Evolutionary conservation across 2,329 filamentous ascomycete species (phyloP).

Genomic region (Lizonia empirigonia): DNA sequence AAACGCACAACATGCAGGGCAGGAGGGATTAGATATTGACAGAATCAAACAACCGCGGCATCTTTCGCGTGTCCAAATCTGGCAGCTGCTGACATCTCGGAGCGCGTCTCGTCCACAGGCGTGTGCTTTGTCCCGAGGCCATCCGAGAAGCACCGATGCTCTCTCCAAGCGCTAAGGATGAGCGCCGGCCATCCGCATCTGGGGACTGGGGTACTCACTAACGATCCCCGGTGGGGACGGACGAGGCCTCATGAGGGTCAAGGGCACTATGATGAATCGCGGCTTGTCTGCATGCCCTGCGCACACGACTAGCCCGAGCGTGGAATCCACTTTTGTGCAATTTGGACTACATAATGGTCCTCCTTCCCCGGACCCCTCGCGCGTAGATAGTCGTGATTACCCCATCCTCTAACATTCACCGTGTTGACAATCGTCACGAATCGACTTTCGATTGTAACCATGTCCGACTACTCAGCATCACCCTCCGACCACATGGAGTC

Average conservation of each 20-base stretch:
- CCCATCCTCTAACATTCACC: slow-evolving; percentile 19
- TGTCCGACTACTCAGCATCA: slow-evolving; percentile 48
- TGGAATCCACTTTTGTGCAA: slow-evolving; percentile 43
- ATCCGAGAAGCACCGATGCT: slow-evolving; percentile 42
- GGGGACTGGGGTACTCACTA: slow-evolving; percentile 47
- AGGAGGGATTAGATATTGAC: slow-evolving; percentile 20
- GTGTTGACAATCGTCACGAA: slow-evolving; percentile 21
- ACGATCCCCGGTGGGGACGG: slow-evolving; percentile 42
- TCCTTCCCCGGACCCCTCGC: slow-evolving; percentile 34
- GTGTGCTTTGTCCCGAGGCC: slow-evolving; percentile 38
- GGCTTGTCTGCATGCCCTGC: slow-evolving; percentile 36
- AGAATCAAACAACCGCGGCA: slow-evolving; percentile 27
- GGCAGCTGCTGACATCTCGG: slow-evolving; percentile 35
- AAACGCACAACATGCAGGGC: background rate
- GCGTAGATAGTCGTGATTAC: slow-evolving; percentile 23
- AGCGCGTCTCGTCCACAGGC: slow-evolving; percentile 20
- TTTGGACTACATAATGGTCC: slow-evolving; percentile 42
- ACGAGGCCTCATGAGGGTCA: slow-evolving; percentile 45
- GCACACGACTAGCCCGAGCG: slow-evolving; percentile 34
- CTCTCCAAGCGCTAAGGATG: slow-evolving; percentile 31
- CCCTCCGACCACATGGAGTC: slow-evolving; percentile 41
- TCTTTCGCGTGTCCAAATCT: slow-evolving; percentile 12
- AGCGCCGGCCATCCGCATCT: slow-evolving; percentile 44
- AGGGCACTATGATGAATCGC: slow-evolving; percentile 39
- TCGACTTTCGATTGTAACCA: slow-evolving; percentile 29